These are phyloP conservation scores for Macrophomina phaseolina DNA, from an alignment of 2,329 filamentous ascomycete genomes.

Conservation along the genomic window DNA sequence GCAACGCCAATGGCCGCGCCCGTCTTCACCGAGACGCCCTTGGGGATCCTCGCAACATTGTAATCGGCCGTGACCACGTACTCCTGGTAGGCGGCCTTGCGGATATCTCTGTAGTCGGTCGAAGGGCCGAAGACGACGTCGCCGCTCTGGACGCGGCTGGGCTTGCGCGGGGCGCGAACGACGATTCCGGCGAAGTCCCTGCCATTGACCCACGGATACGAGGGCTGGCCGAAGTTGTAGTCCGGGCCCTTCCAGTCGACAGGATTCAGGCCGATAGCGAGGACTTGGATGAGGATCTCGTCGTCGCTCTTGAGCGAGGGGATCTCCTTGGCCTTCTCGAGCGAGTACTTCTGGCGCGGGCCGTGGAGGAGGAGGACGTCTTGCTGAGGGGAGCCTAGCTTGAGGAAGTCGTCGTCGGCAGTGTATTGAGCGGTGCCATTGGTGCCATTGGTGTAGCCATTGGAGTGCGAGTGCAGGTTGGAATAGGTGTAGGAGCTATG, in stretches of 20 bases:
- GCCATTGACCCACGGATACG: conserved; percentile 71
- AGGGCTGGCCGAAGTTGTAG: conserved; percentile 72
- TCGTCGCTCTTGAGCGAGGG: conserved; percentile 20
- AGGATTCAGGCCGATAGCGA: conserved; percentile 73
- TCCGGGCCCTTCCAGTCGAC: conserved; percentile 79
- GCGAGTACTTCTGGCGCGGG: conserved; percentile 19
- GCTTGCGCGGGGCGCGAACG: conserved; percentile 48
- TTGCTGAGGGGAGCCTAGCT: conserved; percentile 31
- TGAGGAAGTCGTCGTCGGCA: conserved; percentile 18
- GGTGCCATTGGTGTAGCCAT: conserved; percentile 4
- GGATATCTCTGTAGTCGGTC: conserved; percentile 74
- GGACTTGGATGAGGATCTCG: conserved; percentile 67
- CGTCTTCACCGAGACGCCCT: conserved; percentile 54
- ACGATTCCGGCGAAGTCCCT: conserved; percentile 71
- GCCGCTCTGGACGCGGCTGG: conserved; percentile 52
- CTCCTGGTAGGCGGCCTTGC: conserved; percentile 75
- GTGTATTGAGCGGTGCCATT: conserved; percentile 7
- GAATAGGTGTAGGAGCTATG: conserved; percentile 1
- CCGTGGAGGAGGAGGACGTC: conserved; percentile 19
- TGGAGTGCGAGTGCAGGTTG: background rate
- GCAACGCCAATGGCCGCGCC: conserved; percentile 72
- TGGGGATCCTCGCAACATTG: conserved; percentile 69
- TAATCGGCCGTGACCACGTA: conserved; percentile 69
- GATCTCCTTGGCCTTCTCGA: conserved; percentile 12
- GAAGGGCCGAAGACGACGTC: conserved; percentile 63